phyloP scores from a whole-genome alignment of 2,329 filamentous ascomycete genomes.

The Paecilomyces sp. region DNA sequence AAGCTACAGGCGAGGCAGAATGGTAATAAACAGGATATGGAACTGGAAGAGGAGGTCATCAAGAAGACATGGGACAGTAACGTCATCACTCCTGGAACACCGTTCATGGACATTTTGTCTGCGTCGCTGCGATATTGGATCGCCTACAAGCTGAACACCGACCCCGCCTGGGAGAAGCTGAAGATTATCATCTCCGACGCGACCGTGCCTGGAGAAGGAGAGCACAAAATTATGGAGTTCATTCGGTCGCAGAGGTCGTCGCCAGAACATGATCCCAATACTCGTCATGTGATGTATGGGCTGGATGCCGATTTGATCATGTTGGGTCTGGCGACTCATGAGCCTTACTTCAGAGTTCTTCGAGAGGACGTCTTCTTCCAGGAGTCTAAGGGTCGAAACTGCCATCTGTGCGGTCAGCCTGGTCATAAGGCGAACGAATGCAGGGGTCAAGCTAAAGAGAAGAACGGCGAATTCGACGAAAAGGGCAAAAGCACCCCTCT shows the following conservation, averaged over 20 bases:
- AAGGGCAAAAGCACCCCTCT: constrained; percentile 63
- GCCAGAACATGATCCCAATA: constrained; percentile 90
- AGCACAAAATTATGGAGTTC: constrained; percentile 99
- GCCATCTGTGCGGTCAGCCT: constrained; percentile 83
- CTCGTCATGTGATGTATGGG: constrained; percentile 95
- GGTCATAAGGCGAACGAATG: constrained; percentile 87
- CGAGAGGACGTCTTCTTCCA: constrained; percentile 96
- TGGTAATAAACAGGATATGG: constrained; percentile 55
- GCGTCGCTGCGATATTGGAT: constrained; percentile 91
- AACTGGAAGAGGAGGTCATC: constrained; percentile 52
- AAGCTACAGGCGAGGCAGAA: constrained; percentile 78
- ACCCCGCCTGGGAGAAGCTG: constrained; percentile 89
- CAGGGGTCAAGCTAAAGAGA: constrained; percentile 68
- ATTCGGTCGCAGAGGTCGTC: constrained; percentile 87
- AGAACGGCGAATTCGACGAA: constrained; percentile 72
- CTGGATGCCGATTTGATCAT: constrained; percentile 98
- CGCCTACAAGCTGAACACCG: constrained; percentile 94
- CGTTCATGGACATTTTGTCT: constrained; percentile 96
- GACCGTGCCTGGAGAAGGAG: constrained; percentile 93
- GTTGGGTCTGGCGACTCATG: constrained; percentile 93
- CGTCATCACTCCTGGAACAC: constrained; percentile 89
- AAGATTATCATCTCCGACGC: constrained; percentile 99
- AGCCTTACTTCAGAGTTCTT: constrained; percentile 91
- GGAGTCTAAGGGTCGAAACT: constrained; percentile 73
- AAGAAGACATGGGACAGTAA: constrained; percentile 92